Percentiles rank a stretch among this genome's conserved stretches.
Conservation (phyloP, 228 moss, liverwort and hornwort genomes). For the Sphagnum magellanicum region DNA sequence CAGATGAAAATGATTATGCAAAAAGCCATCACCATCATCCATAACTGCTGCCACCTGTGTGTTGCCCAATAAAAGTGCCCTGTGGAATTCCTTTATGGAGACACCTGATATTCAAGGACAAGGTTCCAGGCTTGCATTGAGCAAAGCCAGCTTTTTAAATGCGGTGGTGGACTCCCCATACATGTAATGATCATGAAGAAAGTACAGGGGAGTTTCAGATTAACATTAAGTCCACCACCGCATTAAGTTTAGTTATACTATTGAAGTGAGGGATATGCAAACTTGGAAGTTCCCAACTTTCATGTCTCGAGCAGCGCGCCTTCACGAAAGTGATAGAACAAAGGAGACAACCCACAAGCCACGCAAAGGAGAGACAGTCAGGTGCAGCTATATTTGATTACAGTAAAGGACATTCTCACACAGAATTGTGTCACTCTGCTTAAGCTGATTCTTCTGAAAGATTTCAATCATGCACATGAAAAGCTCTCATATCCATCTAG, state of each 20-base stretch:
- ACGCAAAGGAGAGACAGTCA: slow-evolving; percentile 63
- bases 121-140: slow-evolving; percentile 53
- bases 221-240: slow-evolving; percentile 42
- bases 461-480: too few relatives aligned
- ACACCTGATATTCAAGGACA: slow-evolving; percentile 69
- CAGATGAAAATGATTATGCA: slow-evolving; percentile 15
- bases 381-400: slow-evolving; percentile 43
- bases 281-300: slow-evolving; percentile 12
- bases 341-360: slow-evolving; percentile 59
- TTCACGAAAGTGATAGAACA: slow-evolving; percentile 48
- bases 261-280: slow-evolving; percentile 10
- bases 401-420: slow-evolving; percentile 1
- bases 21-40: slow-evolving; percentile 51
- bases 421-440: neutral
- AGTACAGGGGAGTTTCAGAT: slow-evolving; percentile 19
- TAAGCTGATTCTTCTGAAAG: too few relatives aligned
- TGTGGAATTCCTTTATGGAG: slow-evolving; percentile 63
- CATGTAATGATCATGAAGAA: neutral
- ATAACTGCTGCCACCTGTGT: slow-evolving; percentile 66
- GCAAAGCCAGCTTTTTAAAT: slow-evolving; percentile 29
- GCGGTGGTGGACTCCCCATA: slow-evolving; percentile 30
- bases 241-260: slow-evolving; percentile 18
- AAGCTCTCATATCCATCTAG: too few relatives aligned
- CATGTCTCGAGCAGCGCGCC: slow-evolving; percentile 54
- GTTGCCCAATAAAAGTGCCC: slow-evolving; percentile 53